Conservation (phyloP, 768 basidiomycete genomes). For the Lactarius hengduanensis region DNA sequence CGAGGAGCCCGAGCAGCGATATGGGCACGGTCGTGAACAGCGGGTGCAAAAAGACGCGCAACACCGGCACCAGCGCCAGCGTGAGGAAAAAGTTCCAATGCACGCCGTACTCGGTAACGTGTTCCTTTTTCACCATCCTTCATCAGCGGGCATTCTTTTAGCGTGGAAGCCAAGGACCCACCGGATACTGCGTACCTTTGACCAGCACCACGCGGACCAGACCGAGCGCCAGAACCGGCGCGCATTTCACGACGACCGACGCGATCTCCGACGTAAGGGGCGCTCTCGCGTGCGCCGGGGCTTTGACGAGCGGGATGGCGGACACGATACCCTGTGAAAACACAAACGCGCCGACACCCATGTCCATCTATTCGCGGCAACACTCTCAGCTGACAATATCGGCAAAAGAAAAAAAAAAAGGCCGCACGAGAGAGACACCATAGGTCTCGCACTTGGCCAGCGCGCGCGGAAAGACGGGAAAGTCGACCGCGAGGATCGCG, state of each 20-base stretch:
- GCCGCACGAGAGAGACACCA: constrained; percentile 85
- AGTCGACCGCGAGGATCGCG: constrained; percentile 94
- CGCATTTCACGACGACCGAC: constrained; percentile 50
- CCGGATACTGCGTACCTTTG: constrained; percentile 93
- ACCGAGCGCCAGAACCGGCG: constrained; percentile 73
- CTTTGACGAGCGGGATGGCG: constrained; percentile 74
- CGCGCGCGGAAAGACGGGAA: constrained; percentile 82
- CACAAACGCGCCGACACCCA: constrained; percentile 96
- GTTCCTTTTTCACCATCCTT: constrained; percentile 60
- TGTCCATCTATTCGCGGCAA: constrained; percentile 73
- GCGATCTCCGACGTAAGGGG: constrained; percentile 53
- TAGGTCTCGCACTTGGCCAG: constrained; percentile 93
- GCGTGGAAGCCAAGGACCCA: constrained; percentile 38
- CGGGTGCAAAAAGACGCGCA: constrained; percentile 69
- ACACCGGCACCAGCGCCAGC: constrained; percentile 71
- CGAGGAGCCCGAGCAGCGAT: constrained; percentile 57
- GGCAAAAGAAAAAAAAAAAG: constrained; percentile 3
- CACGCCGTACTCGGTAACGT: constrained; percentile 91
- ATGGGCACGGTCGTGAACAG: constrained; percentile 56
- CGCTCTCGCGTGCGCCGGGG: constrained; percentile 51
- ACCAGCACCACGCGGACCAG: constrained; percentile 78
- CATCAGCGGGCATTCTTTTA: not conserved
- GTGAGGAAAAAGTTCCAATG: constrained; percentile 99
- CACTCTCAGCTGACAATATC: not conserved
- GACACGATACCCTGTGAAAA: constrained; percentile 94